Conservation (phyloP, 305 asterid species). For the Fraxinus angustifolia region DNA sequence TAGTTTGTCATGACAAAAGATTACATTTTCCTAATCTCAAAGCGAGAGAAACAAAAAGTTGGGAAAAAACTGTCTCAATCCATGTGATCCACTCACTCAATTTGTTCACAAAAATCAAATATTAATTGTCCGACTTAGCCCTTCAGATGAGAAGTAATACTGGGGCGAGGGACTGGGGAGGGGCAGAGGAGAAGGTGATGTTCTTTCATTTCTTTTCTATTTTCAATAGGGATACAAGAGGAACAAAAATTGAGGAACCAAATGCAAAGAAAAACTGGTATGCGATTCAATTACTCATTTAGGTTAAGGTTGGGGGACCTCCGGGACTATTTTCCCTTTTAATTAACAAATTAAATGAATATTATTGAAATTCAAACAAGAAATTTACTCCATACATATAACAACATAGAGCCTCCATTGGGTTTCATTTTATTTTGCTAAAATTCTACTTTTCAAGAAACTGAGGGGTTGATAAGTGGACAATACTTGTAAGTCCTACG, state of each 20-base stretch:
- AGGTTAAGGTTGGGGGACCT: conserved; percentile 3
- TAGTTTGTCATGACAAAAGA: background rate
- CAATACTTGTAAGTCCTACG: background rate
- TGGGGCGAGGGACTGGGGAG: background rate
- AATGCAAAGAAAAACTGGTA: background rate
- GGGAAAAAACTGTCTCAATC: background rate
- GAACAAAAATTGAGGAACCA: background rate
- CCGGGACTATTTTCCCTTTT: conserved; percentile 2
- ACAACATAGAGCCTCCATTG: background rate
- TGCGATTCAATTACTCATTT: background rate
- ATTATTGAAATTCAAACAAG: conserved; percentile 1
- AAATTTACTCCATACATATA: background rate
- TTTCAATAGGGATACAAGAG: background rate
- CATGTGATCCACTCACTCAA: background rate
- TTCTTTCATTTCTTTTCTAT: background rate
- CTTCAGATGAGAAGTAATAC: background rate
- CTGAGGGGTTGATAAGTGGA: background rate
- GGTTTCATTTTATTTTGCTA: background rate
- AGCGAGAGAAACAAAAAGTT: background rate
- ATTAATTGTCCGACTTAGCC: background rate
- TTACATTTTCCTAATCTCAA: background rate
- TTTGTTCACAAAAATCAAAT: background rate
- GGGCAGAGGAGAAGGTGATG: background rate
- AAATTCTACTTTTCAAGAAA: no score
- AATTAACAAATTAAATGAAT: background rate